A percentile compares a stretch with the other conserved stretches of the same genome.
phyloP scores from a whole-genome alignment of 148 eudicot genomes.

The Vaccinium macrocarpon region DNA sequence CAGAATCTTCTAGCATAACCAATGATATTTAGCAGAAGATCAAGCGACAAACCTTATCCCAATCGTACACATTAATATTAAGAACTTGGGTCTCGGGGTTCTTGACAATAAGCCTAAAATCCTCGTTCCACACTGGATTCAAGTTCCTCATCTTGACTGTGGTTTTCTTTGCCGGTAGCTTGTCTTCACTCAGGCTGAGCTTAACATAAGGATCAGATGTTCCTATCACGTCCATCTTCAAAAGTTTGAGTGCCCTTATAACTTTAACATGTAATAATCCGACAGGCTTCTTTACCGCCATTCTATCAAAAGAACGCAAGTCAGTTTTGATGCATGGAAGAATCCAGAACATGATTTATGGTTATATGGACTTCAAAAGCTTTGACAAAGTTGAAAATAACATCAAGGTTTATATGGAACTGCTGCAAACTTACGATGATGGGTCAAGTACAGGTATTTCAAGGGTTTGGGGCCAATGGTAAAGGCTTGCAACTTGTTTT shows the following conservation, averaged over 20 bases:
- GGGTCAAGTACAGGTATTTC: slow-evolving; percentile 80
- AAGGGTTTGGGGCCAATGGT: slow-evolving; percentile 84
- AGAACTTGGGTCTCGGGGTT: slow-evolving; percentile 79
- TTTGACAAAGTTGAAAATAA: neutral
- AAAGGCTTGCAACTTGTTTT: slow-evolving; percentile 73
- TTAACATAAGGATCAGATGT: slow-evolving; percentile 94
- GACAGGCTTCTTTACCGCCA: slow-evolving; percentile 66
- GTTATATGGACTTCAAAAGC: neutral
- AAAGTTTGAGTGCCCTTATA: slow-evolving; percentile 62
- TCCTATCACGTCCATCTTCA: slow-evolving; percentile 89
- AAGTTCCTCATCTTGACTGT: slow-evolving; percentile 68
- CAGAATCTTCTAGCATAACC: neutral
- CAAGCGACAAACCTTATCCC: slow-evolving; percentile 32
- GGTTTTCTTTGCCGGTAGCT: slow-evolving; percentile 62
- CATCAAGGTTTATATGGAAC: neutral
- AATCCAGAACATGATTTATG: neutral
- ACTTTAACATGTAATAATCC: slow-evolving; percentile 88
- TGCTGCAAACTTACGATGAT: slow-evolving; percentile 48
- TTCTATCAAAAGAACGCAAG: slow-evolving; percentile 30
- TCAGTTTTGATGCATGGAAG: neutral
- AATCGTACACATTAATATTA: slow-evolving; percentile 64
- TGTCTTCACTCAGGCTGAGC: slow-evolving; percentile 69
- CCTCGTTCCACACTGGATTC: slow-evolving; percentile 91
- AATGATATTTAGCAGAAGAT: neutral
- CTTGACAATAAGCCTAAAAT: slow-evolving; percentile 75